Base-by-base conservation (phyloP, 805 yeast genomes). In the Metschnikowia baotianmanensis region DNA sequence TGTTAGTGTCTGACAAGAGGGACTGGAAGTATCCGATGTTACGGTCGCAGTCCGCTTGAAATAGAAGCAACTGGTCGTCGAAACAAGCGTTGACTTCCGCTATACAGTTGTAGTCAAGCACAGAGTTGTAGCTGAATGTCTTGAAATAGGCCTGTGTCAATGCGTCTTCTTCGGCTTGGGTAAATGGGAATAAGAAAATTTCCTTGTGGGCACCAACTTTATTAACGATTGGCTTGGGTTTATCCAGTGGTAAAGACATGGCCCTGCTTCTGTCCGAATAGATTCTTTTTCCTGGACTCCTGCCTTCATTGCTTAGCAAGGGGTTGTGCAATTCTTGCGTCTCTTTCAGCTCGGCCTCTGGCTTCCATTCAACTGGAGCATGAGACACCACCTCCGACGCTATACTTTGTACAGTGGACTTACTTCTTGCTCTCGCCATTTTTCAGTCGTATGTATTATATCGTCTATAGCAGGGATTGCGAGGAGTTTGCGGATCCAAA, bases 331-430 rank as follows among this genome's bases (percentile, higher is more conserved):
- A 27, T 30, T 29, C 40, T 17, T 43, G 51, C 15, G 53, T 45
- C n/a, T 49, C 55, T 5, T 13, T 39, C 31, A 46, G 39, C 29
- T 51, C 53, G 19, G 37, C 29, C 23, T 46, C 61, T 8, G 56
- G 51, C 27, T 43, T 41, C 24, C 53, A 40, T 27, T 56, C 45
- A 23, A 58, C 62, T 19, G 69, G 67, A 2, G 58, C 47, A 16
- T 62, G 61, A 2, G 55, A 27, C 16, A 82, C 80, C 8, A 72
- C 68, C 25, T 73, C 76, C 31, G 71, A 59, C 0, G 88, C 88
- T 34, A 82, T 80, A 22, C 67, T 61, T 36, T 78, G 78, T 1
- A 82, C 87, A 45, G 81, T 74, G 2, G 89, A 82, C 44, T 76
- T 73, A 40, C 82, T 71, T 53, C 88, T 67, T 6, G 71, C 67